Percentiles rank a stretch among this genome's conserved stretches.
Conservation (phyloP, 169 alveolate species). For the Eimeria necatrix region DNA sequence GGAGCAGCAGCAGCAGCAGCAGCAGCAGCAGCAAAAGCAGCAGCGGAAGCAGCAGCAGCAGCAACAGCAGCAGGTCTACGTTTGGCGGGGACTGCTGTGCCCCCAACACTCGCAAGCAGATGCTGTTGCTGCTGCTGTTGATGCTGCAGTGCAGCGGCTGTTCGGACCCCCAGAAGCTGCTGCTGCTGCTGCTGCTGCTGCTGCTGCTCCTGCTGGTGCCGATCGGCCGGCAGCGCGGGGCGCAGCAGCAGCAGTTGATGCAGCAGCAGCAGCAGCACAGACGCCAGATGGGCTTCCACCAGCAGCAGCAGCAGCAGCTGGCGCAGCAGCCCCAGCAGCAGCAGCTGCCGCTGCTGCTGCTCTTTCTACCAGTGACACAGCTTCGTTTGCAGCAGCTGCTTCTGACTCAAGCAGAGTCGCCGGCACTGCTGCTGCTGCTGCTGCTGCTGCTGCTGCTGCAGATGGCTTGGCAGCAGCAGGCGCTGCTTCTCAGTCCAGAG, state of each 20-base stretch:
- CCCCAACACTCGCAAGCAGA: conserved; percentile 28
- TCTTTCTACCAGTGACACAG: background rate
- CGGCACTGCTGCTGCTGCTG: background rate
- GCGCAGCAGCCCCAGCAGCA: background rate
- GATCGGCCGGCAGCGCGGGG: background rate
- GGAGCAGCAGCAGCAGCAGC: background rate
- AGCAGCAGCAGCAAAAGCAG: background rate
- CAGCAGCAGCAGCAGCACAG: conserved; percentile 20
- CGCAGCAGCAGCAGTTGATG: conserved; percentile 38
- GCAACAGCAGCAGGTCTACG: background rate
- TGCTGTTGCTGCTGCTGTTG: conserved; percentile 36
- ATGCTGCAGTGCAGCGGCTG: conserved; percentile 37
- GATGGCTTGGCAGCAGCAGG: background rate
- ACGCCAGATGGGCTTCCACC: background rate
- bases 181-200: background rate
- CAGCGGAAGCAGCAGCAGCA: background rate
- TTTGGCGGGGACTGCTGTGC: conserved; percentile 29
- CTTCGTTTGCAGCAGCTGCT: background rate
- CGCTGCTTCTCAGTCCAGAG: background rate
- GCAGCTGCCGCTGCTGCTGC: background rate
- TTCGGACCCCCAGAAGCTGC: background rate
- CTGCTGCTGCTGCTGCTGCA: conserved; percentile 30
- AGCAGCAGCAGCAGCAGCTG: background rate
- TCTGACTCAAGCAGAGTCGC: background rate
- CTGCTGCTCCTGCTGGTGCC: background rate